phyloP scores from a whole-genome alignment of 768 basidiomycete genomes.

The Dioszegia aurantiaca region DNA sequence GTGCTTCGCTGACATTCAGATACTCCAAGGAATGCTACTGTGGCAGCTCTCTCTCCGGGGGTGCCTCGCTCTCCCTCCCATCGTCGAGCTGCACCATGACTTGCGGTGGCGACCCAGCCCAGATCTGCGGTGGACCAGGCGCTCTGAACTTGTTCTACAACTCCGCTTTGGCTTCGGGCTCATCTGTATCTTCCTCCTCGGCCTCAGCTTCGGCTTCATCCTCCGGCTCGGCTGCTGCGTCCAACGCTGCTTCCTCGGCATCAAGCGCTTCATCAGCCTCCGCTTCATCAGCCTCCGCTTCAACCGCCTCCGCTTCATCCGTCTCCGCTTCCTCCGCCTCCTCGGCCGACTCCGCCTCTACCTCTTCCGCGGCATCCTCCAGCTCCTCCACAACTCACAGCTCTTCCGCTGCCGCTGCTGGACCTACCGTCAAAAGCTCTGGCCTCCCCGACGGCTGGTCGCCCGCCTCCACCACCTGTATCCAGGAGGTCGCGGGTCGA shows the following conservation, averaged over 20 bases:
- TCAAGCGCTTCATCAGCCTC: constrained; percentile 4
- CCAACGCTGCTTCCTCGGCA: constrained; percentile 12
- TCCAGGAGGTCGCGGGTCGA: constrained; percentile 36
- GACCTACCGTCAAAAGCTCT: constrained; percentile 16
- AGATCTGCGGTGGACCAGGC: constrained; percentile 34
- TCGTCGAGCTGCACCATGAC: constrained; percentile 36
- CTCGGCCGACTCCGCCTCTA: no score
- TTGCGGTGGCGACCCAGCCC: constrained; percentile 30
- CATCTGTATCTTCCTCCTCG: not conserved
- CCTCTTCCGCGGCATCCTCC: constrained; percentile 14
- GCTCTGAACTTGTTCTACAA: constrained; percentile 23
- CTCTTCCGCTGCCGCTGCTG: constrained; percentile 16
- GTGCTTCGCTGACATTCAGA: constrained; percentile 7
- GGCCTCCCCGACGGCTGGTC: constrained; percentile 28
- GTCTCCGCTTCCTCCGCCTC: constrained; percentile 16
- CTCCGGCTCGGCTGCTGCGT: constrained; percentile 15
- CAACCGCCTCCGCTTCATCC: constrained; percentile 1
- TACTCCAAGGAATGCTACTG: constrained; percentile 46
- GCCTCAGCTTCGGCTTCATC: constrained; percentile 17
- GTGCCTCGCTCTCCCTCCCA: constrained; percentile 20
- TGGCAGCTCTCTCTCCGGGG: constrained; percentile 34
- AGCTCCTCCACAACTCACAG: constrained; percentile 14
- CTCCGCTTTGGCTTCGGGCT: constrained; percentile 12
- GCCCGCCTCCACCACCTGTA: constrained; percentile 20
- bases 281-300: constrained; percentile 11